These are phyloP conservation scores for Aquilaria agallochum DNA, from an alignment of 441 rosid species.

Conservation along the genomic window DNA sequence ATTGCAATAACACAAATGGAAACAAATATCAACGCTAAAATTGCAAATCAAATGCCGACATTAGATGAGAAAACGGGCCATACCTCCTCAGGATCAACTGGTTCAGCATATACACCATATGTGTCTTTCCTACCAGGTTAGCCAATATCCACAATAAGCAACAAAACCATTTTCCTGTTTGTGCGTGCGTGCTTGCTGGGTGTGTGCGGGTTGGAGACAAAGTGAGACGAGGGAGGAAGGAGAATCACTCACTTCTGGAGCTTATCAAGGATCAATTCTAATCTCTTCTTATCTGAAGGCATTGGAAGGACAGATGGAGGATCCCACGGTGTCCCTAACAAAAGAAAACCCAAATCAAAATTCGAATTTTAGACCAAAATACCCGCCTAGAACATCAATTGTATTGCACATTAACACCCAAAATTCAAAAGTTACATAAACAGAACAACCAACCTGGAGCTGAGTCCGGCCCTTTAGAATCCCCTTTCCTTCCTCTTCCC, in stretches of 20 bases:
- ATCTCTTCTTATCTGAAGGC: constrained; percentile 58
- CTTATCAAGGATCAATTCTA: constrained; percentile 85
- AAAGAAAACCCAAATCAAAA: constrained; percentile 16
- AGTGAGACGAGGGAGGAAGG: neutral
- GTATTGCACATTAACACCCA: neutral
- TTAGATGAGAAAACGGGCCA: constrained; percentile 1
- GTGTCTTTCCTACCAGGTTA: constrained; percentile 67
- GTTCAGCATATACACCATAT: constrained; percentile 80
- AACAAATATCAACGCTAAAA: constrained; percentile 1
- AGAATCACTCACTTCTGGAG: constrained; percentile 68
- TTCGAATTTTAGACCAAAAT: constrained; percentile 7
- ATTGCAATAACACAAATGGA: neutral
- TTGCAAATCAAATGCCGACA: neutral
- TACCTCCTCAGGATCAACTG: constrained; percentile 81
- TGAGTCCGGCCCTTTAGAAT: constrained; percentile 34
- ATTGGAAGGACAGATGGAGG: constrained; percentile 42
- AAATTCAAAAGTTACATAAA: neutral
- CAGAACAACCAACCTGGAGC: constrained; percentile 44
- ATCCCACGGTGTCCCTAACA: constrained; percentile 44
- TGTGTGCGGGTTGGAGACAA: neutral
- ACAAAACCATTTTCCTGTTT: constrained; percentile 7
- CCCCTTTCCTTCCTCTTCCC: constrained; percentile 48
- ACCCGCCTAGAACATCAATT: constrained; percentile 3
- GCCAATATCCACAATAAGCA: constrained; percentile 17
- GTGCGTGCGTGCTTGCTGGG: neutral